phyloP scores from a whole-genome alignment of 106 monocot species.

The Gastrodia elata region DNA sequence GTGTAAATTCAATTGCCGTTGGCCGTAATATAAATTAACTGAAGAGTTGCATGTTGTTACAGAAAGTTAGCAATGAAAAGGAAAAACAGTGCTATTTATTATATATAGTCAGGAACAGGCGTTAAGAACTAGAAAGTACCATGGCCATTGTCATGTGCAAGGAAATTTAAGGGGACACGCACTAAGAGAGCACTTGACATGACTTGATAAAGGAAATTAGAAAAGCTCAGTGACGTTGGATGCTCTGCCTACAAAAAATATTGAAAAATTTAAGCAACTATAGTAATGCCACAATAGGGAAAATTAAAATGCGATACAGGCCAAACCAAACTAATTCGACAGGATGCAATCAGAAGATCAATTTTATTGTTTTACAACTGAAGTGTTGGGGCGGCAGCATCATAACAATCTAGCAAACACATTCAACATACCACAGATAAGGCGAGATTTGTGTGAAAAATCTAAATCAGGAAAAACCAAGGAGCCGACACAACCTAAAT shows the following conservation, averaged over 20 bases:
- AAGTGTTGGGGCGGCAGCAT: too few species aligned
- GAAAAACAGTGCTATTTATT: not conserved
- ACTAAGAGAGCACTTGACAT: not conserved
- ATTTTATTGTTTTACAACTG: too few species aligned
- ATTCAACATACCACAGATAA: too few species aligned
- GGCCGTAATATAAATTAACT: not conserved
- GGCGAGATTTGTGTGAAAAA: too few species aligned
- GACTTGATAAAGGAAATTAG: not conserved
- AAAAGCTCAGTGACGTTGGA: not conserved
- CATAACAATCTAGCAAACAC: too few species aligned
- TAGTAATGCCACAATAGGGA: not conserved
- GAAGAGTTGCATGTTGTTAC: not conserved
- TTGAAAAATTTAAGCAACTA: not conserved
- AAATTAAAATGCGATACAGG: too few species aligned
- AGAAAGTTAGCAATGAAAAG: not conserved
- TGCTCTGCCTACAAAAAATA: not conserved
- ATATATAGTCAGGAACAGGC: not conserved
- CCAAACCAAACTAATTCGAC: too few species aligned
- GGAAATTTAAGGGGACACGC: not conserved
- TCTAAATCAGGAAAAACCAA: too few species aligned
- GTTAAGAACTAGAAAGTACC: not conserved
- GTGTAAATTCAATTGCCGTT: slow-evolving; percentile 3
- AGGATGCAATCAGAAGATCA: too few species aligned
- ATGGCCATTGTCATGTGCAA: not conserved
- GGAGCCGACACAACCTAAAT: too few species aligned